Base-by-base conservation (phyloP, 139 green algal genomes). In the Spirogloea muscicola region DNA sequence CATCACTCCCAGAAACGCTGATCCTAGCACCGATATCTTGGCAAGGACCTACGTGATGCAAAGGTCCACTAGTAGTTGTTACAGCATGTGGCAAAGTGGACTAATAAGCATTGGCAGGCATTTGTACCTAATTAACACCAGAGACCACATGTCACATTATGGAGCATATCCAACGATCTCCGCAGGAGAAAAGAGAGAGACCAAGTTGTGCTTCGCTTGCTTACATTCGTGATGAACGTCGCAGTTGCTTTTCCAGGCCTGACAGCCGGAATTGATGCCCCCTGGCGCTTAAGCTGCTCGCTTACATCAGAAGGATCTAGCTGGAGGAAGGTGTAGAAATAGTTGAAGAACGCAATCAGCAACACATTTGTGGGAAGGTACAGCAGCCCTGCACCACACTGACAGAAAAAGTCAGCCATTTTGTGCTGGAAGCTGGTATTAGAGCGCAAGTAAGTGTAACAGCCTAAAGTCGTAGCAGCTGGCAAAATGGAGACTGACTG, bases 281-380 rank as follows among this genome's bases (percentile, higher is more conserved):
- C 77, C 38, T 62, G 36, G 43, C 58, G 83, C 89, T 98, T 98
- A 3, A 99, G 88, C 90, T 99, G 93, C 55, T 98, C 92, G 38
- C 85, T 82, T 52, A 99, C 75, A 70, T 99, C 94, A 7, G 16
- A 60, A 58, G 92, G 94, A 57, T 99, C 94, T 21, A 99, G 78
- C 69, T 90, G 84, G 52, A 97, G 84, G 89, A 98, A 98, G 58
- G 94, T 98, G 88, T 98, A 98, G 82, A 96, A 96, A 85, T 96
- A 98, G 85, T 98, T 98, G 90, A 98, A 98, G 69, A 92, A 91
- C 5, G 86, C 89, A 64, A 98, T 98, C 33, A 98, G 87, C 5
- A 81, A 87, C 34, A 98, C 87, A 66, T 93, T 96, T 68, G 89
- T 58, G 3, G 79, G 79, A 1, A 87, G 29, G 66, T 85, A 87